Base-by-base conservation (phyloP, 208 protist genomes). In the Porcisia hertigi region DNA sequence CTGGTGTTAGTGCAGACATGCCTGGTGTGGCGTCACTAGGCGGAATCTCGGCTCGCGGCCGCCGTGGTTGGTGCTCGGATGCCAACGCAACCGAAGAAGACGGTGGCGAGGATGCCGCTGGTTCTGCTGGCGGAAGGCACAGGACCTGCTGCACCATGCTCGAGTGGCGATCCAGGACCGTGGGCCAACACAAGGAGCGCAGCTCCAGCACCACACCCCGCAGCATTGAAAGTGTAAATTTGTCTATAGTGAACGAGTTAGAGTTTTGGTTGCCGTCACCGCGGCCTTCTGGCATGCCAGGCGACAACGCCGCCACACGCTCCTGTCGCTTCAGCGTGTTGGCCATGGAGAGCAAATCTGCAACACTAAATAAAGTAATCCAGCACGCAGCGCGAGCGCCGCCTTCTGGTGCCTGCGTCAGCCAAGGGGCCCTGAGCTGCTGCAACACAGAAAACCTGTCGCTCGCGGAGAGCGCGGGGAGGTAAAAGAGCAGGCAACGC, bases 101-200 rank as follows among this genome's bases (percentile, higher is more conserved):
- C 23, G 49, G 16, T 16, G 39, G 58, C 25, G 39, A 34, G 58
- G 53, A 49, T 52, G 65, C 18, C 47, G 45, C 59, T 18, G 62
- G 36, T 41, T 18, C 47, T 14, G 47, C 23, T 71, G 62, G 3
- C 3, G 74, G 62, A 30, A 86, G 45, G n/a, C 47, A 25, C 16
- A 94, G 80, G 9, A 84, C 41, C 7, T 72, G 80, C 16, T 78
- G 75, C 25, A 94, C 83, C 49, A 85, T 69, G 8, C 34, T 55
- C 3, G 90, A 85, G 43, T 84, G 52, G 20, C 55, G 62, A 65
- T 94, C 86, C 58, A 84, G 58, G 49, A 85, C 69, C 52, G 76
- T 81, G 0, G 86, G 86, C 82, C 81, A 88, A 66, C 88, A 88
- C 36, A 94, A 73, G 30, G 79, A 64, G 36, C 84, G 86, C 70